Percentiles rank a stretch among this genome's conserved stretches.
Conservation (phyloP, 495 filamentous ascomycete genomes). For the Clohesyomyces aquaticus region DNA sequence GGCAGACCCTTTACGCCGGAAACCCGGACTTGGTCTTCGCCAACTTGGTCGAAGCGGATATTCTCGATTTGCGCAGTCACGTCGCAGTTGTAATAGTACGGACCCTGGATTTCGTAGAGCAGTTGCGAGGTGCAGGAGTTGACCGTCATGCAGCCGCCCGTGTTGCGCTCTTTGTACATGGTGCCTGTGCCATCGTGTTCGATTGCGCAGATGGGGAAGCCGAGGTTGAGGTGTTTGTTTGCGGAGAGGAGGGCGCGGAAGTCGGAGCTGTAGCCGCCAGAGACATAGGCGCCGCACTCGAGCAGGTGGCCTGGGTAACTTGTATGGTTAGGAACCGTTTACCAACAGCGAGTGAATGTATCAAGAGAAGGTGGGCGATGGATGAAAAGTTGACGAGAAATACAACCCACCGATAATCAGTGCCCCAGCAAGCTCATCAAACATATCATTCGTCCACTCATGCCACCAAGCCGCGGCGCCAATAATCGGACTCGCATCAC, state of each 20-base stretch:
- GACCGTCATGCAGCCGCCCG: constrained; percentile 31
- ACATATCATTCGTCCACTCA: constrained; percentile 32
- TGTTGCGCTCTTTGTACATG: constrained; percentile 37
- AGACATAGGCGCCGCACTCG: constrained; percentile 39
- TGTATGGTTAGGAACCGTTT: too few species aligned
- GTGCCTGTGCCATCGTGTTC: constrained; percentile 32
- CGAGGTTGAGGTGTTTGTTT: constrained; percentile 32
- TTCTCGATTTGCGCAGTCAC: constrained; percentile 35
- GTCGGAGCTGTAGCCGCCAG: constrained; percentile 33
- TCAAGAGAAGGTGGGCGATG: too few species aligned
- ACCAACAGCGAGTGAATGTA: too few species aligned
- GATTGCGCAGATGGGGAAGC: constrained; percentile 41
- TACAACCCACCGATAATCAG: constrained; percentile 30
- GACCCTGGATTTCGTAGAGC: constrained; percentile 43
- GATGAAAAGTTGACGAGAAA: not conserved
- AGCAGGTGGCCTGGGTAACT: constrained; percentile 40
- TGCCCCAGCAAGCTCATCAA: constrained; percentile 37
- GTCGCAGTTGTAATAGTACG: constrained; percentile 42
- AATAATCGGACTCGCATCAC: constrained; percentile 39
- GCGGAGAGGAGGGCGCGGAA: constrained; percentile 24
- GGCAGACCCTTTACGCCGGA: constrained; percentile 34
- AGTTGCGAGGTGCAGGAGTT: constrained; percentile 35
- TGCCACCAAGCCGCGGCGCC: constrained; percentile 41
- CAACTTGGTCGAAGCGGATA: constrained; percentile 37
- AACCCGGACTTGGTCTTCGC: constrained; percentile 35